phyloP scores from a whole-genome alignment of 306 rosid genomes.

The Luffa aegyptiaca region DNA sequence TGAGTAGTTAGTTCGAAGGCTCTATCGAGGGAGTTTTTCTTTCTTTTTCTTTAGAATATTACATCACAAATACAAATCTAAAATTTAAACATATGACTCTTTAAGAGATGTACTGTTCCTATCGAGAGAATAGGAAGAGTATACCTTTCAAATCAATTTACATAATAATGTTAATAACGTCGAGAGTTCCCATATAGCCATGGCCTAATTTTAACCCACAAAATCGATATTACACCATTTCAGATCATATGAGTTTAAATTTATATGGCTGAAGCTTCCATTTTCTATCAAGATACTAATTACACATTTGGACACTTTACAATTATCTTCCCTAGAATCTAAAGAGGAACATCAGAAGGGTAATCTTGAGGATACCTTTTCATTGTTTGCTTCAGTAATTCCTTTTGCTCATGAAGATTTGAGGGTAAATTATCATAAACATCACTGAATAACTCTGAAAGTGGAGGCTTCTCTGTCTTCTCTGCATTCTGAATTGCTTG shows the following conservation, averaged over 20 bases:
- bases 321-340: background rate
- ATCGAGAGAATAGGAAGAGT: no score
- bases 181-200: background rate
- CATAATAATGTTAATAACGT: background rate
- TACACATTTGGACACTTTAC: background rate
- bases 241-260: background rate
- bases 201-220: background rate
- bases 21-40: no score
- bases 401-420: conserved; percentile 57
- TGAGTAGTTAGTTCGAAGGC: no score
- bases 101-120: no score
- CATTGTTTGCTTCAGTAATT: conserved; percentile 28
- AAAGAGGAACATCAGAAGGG: conserved; percentile 57
- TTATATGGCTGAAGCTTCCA: background rate
- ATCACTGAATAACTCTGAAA: conserved; percentile 45
- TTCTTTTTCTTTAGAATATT: no score
- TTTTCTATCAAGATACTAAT: background rate
- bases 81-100: no score
- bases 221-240: background rate
- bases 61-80: no score
- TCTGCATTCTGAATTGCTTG: conserved; percentile 55
- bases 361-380: conserved; percentile 38
- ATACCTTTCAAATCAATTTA: background rate
- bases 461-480: conserved; percentile 46
- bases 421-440: conserved; percentile 45